Conservation (phyloP, 2,329 filamentous ascomycete genomes). For the Taxawa tesnikishii region DNA sequence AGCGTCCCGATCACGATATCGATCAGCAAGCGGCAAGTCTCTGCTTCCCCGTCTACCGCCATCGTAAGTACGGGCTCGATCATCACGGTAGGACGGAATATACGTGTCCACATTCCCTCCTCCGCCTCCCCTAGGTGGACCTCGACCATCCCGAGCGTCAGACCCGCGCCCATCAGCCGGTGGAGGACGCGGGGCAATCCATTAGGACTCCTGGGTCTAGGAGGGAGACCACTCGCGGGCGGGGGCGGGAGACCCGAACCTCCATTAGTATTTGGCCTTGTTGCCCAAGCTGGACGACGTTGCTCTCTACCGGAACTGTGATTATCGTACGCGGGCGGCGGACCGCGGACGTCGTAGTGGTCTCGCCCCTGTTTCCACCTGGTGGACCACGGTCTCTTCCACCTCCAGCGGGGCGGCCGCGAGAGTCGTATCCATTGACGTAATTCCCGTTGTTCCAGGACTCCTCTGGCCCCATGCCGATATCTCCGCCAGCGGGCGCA, state of each 20-base stretch:
- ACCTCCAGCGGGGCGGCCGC: slow-evolving; percentile 12
- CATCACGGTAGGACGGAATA: slow-evolving; percentile 27
- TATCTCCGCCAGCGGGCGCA: slow-evolving; percentile 81
- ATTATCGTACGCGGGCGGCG: slow-evolving; percentile 1
- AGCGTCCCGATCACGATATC: slow-evolving; percentile 7
- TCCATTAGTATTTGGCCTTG: too few relatives aligned
- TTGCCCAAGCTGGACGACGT: too few relatives aligned
- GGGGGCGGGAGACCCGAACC: background rate
- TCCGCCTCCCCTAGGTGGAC: too few relatives aligned
- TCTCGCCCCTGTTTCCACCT: background rate
- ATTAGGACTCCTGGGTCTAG: slow-evolving; percentile 9
- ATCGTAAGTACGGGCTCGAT: slow-evolving; percentile 10
- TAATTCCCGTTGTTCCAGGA: slow-evolving; percentile 18
- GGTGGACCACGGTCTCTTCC: slow-evolving; percentile 22
- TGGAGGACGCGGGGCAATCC: slow-evolving; percentile 14
- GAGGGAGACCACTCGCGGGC: slow-evolving; percentile 10
- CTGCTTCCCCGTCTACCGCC: slow-evolving; percentile 7
- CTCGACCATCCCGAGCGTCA: slow-evolving; percentile 1
- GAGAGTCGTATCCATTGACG: slow-evolving; percentile 16
- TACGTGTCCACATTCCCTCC: slow-evolving; percentile 32
- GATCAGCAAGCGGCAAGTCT: slow-evolving; percentile 8
- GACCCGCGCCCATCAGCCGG: slow-evolving; percentile 15
- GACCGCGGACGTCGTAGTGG: slow-evolving; percentile 8
- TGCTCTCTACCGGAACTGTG: too few relatives aligned
- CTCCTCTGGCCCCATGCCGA: slow-evolving; percentile 58